phyloP scores from a whole-genome alignment of 257 asterid species.

The Solanum commersonii region DNA sequence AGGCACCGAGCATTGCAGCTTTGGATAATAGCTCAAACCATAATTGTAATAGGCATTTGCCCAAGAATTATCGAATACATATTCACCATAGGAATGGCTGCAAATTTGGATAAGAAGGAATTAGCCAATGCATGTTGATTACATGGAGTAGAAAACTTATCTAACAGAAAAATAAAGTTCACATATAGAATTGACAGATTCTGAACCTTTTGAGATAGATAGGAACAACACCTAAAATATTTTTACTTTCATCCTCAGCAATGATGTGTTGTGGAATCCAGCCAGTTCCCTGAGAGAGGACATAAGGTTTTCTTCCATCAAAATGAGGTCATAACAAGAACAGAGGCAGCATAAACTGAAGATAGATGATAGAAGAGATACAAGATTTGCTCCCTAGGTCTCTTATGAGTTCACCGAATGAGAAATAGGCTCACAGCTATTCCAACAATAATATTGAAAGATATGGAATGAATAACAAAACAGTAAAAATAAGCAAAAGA shows the following conservation, averaged over 20 bases:
- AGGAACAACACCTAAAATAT: constrained; percentile 80
- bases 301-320: constrained; percentile 12
- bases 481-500: neutral
- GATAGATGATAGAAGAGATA: neutral
- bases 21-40: constrained; percentile 92
- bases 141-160: neutral
- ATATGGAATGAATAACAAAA: neutral
- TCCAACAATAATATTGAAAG: neutral
- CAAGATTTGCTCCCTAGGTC: neutral
- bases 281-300: constrained; percentile 71
- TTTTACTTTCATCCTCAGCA: constrained; percentile 55
- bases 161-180: neutral
- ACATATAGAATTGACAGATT: constrained; percentile 3
- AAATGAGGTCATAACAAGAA: neutral
- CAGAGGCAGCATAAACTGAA: neutral
- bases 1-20: constrained; percentile 82
- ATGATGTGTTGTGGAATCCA: constrained; percentile 88
- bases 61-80: constrained; percentile 98
- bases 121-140: neutral
- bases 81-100: constrained; percentile 99
- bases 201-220: constrained; percentile 87
- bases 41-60: constrained; percentile 86
- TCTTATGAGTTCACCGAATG: neutral
- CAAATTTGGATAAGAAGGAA: constrained; percentile 16
- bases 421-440: neutral